Conservation (phyloP, 2,329 filamentous ascomycete genomes). For the Chalaropsis thielavioides region DNA sequence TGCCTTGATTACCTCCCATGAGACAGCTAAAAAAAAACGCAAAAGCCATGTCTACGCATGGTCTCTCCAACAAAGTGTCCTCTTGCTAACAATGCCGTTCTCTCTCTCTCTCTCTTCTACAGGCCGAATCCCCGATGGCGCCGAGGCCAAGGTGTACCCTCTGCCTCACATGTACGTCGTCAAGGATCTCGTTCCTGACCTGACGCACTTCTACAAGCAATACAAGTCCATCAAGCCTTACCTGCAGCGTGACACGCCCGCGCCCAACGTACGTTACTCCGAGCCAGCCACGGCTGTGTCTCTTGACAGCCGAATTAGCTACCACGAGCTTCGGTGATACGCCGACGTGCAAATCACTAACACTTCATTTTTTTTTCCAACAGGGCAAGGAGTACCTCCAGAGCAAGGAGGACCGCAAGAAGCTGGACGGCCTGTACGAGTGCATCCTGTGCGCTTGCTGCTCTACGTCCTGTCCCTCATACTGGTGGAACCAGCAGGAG, state of each 20-base stretch:
- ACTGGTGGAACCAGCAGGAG: constrained; percentile 99
- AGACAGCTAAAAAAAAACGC: neutral
- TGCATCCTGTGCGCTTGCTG: constrained; percentile 99
- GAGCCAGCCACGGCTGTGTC: neutral
- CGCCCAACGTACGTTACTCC: constrained; percentile 55
- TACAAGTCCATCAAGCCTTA: constrained; percentile 99
- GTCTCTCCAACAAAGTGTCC: neutral
- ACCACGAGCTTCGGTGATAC: neutral
- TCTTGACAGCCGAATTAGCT: neutral
- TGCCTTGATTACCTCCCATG: neutral
- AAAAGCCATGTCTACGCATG: neutral
- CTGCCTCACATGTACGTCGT: constrained; percentile 97
- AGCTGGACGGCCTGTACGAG: constrained; percentile 96
- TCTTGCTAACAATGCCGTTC: neutral
- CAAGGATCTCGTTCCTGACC: constrained; percentile 94
- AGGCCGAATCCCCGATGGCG: constrained; percentile 89
- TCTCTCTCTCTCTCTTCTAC: constrained; percentile 14
- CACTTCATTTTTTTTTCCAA: neutral
- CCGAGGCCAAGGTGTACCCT: constrained; percentile 89
- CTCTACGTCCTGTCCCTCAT: constrained; percentile 97
- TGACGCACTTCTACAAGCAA: constrained; percentile 99
- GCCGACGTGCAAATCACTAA: neutral
- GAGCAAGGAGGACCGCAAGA: constrained; percentile 80
- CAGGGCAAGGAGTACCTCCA: constrained; percentile 89
- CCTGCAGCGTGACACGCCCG: constrained; percentile 75